These are phyloP conservation scores for Calonectria pauciramosa DNA, from an alignment of 2,329 filamentous ascomycete genomes.

Conservation along the genomic window DNA sequence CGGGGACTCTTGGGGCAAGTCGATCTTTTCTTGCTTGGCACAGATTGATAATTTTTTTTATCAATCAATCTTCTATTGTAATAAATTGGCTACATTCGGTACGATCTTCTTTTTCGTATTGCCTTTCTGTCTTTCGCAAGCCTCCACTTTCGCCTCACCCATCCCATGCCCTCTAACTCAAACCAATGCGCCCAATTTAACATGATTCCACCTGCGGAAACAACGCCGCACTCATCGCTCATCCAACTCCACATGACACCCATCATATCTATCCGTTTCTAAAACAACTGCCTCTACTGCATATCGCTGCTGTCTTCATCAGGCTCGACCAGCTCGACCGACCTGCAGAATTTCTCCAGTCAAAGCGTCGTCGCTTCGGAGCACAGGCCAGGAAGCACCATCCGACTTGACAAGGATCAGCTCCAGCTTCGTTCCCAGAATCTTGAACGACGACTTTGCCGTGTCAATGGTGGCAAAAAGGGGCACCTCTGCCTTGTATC, in stretches of 20 bases:
- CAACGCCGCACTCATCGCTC: slow-evolving; percentile 26
- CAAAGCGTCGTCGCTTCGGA: slow-evolving; percentile 80
- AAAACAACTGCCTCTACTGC: slow-evolving; percentile 8
- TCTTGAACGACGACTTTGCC: slow-evolving; percentile 81
- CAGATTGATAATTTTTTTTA: slow-evolving; percentile 5
- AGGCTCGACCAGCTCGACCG: slow-evolving; percentile 78
- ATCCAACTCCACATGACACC: slow-evolving; percentile 22
- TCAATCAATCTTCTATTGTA: slow-evolving; percentile 7
- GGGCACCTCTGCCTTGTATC: slow-evolving; percentile 80
- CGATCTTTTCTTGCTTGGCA: not conserved
- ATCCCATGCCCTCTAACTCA: not conserved
- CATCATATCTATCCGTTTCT: slow-evolving; percentile 1
- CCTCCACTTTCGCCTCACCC: not conserved
- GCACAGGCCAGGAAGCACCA: slow-evolving; percentile 85
- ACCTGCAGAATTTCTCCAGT: slow-evolving; percentile 89
- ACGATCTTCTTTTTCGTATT: not conserved
- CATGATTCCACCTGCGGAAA: slow-evolving; percentile 4
- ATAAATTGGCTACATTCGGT: not conserved
- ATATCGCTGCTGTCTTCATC: slow-evolving; percentile 6
- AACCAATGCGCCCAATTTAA: not conserved
- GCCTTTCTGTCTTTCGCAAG: not conserved
- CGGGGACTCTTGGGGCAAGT: not conserved
- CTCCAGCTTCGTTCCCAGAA: slow-evolving; percentile 92
- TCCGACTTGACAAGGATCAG: slow-evolving; percentile 80
- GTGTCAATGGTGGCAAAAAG: slow-evolving; percentile 84